Evolutionary conservation across 164 flowering plant species (phyloP).

Genomic region (Stephania japonica): DNA sequence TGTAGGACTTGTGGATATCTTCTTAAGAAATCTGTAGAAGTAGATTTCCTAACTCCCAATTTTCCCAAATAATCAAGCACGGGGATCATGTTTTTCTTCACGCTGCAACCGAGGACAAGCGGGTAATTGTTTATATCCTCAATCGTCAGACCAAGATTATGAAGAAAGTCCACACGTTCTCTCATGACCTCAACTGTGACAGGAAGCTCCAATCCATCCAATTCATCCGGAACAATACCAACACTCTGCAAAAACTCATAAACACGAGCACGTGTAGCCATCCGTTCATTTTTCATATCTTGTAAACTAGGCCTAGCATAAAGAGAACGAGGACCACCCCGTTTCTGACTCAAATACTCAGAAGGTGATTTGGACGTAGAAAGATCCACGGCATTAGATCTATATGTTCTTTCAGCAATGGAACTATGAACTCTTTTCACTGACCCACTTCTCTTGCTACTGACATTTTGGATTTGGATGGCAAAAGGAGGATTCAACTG

Average conservation of each 20-base stretch:
- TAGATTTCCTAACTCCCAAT: constrained; percentile 71
- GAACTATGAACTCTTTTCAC: constrained; percentile 24
- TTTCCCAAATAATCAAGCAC: constrained; percentile 95
- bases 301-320: constrained; percentile 75
- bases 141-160: constrained; percentile 69
- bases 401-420: constrained; percentile 31
- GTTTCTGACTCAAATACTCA: constrained; percentile 22
- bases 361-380: constrained; percentile 25
- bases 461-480: constrained; percentile 14
- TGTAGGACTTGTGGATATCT: constrained; percentile 95
- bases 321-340: constrained; percentile 45
- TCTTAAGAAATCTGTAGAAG: constrained; percentile 63
- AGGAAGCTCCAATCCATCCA: constrained; percentile 92
- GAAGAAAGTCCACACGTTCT: constrained; percentile 91
- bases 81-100: constrained; percentile 94
- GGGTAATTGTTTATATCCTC: constrained; percentile 91
- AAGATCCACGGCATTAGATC: constrained; percentile 29
- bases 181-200: constrained; percentile 83
- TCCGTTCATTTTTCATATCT: constrained; percentile 72
- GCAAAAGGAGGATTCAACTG: constrained; percentile 19
- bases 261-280: constrained; percentile 59
- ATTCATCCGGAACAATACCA: constrained; percentile 87
- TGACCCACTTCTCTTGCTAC: constrained; percentile 28
- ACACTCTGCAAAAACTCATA: constrained; percentile 68
- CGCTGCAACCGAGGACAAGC: constrained; percentile 93